Evolutionary conservation across 768 basidiomycete species (phyloP).

Genomic region (Boletus reticuloceps): DNA sequence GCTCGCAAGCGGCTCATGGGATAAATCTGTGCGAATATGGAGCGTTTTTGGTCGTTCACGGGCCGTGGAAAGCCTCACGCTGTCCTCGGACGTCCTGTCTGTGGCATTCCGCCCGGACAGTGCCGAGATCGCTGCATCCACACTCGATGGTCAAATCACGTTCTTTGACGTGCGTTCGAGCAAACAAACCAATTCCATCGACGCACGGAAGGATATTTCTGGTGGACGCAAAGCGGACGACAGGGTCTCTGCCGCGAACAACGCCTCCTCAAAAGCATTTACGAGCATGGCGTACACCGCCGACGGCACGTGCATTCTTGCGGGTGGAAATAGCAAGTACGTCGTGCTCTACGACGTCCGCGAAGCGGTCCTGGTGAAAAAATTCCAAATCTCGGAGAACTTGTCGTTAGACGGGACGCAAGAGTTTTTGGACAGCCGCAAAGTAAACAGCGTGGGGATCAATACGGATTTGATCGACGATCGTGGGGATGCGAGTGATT

Average conservation of each 20-base stretch:
- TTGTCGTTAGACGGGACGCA: conserved; percentile 93
- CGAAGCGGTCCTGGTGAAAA: conserved; percentile 91
- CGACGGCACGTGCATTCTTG: conserved; percentile 87
- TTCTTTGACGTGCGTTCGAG: conserved; percentile 85
- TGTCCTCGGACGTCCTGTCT: conserved; percentile 82
- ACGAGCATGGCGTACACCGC: conserved; percentile 93
- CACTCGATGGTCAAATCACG: conserved; percentile 90
- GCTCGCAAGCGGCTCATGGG: conserved; percentile 93
- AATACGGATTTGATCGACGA: conserved; percentile 82
- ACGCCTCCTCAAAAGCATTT: conserved; percentile 84
- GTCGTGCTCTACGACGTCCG: conserved; percentile 91
- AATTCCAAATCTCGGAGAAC: conserved; percentile 96
- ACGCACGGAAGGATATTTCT: conserved; percentile 91
- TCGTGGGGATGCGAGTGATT: conserved; percentile 82
- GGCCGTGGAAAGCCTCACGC: conserved; percentile 80
- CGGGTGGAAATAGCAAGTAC: conserved; percentile 96
- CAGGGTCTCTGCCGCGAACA: conserved; percentile 87
- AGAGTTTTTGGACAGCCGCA: conserved; percentile 90
- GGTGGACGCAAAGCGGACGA: conserved; percentile 92
- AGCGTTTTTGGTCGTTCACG: conserved; percentile 85
- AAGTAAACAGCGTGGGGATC: conserved; percentile 85
- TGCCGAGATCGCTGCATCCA: conserved; percentile 83
- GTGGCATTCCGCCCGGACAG: conserved; percentile 96
- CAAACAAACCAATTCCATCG: conserved; percentile 86
- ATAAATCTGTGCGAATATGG: conserved; percentile 88